Percentiles rank a stretch among this genome's conserved stretches.
Evolutionary conservation across 2,329 filamentous ascomycete species (phyloP).

Genomic region (Onygena corvina): DNA sequence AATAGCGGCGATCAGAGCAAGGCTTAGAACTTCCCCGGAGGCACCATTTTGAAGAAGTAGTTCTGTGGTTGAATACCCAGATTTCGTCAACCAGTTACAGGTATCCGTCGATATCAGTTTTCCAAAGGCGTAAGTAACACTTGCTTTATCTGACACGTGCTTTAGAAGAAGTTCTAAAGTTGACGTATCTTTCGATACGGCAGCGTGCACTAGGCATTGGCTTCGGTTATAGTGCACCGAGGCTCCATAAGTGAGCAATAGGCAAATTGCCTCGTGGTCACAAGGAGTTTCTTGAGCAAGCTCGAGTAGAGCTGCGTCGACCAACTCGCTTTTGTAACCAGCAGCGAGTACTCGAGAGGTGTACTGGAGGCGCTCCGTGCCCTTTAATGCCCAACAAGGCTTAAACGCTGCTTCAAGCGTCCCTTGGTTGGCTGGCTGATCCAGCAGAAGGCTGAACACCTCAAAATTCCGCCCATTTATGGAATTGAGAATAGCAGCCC

Average conservation of each 20-base stretch:
- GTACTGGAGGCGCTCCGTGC: constrained; percentile 11
- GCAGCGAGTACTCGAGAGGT: constrained; percentile 18
- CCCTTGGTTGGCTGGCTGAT: constrained; percentile 9
- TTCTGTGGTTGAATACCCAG: constrained; percentile 38
- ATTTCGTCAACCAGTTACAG: constrained; percentile 38
- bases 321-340: constrained; percentile 10
- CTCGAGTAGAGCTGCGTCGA: constrained; percentile 15
- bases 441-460: constrained; percentile 12
- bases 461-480: constrained; percentile 14
- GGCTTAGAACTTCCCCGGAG: constrained; percentile 31
- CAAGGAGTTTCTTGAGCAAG: constrained; percentile 14
- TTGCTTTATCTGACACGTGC: constrained; percentile 8
- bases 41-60: constrained; percentile 34
- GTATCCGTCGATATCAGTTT: constrained; percentile 10
- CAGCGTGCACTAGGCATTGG: constrained; percentile 35
- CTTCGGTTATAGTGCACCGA: constrained; percentile 45
- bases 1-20: constrained; percentile 39
- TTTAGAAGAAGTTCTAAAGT: constrained; percentile 14
- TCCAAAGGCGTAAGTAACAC: constrained; percentile 14
- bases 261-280: constrained; percentile 31
- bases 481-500: constrained; percentile 12
- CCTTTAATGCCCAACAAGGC: constrained; percentile 8
- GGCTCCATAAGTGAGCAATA: constrained; percentile 43
- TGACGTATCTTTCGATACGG: constrained; percentile 12
- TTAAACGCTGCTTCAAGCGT: constrained; percentile 14